These are phyloP conservation scores for Pseudocercospora ulei DNA, from an alignment of 2,329 filamentous ascomycete species.

Conservation along the genomic window DNA sequence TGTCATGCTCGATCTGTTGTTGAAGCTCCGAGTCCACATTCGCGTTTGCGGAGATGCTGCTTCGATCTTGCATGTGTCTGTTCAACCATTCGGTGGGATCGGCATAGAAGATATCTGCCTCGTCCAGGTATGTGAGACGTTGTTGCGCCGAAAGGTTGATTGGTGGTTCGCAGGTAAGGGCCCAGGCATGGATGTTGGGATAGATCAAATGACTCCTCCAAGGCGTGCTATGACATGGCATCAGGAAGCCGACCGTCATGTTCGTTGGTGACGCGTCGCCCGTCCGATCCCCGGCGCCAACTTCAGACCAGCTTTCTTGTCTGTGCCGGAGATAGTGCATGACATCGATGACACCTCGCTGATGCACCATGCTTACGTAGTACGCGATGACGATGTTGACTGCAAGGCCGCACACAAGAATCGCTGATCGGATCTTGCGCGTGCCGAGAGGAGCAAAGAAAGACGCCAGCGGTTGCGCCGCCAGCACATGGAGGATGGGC, in stretches of 20 bases:
- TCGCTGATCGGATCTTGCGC: conserved; percentile 40
- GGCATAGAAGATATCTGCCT: conserved; percentile 82
- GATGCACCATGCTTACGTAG: conserved; percentile 69
- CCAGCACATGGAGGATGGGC: conserved; percentile 72
- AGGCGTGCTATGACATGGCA: conserved; percentile 91
- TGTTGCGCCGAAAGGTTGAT: conserved; percentile 55
- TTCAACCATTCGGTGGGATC: conserved; percentile 44
- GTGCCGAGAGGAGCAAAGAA: conserved; percentile 49
- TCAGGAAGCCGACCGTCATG: conserved; percentile 65
- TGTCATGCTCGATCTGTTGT: not conserved
- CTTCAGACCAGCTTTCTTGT: conserved; percentile 24
- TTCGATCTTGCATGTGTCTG: conserved; percentile 34
- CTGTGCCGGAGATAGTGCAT: conserved; percentile 64
- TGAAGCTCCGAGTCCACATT: conserved; percentile 4
- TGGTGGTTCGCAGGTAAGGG: conserved; percentile 82
- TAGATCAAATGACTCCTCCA: conserved; percentile 84
- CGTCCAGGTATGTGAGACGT: conserved; percentile 65
- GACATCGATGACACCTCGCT: conserved; percentile 67
- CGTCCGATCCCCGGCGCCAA: conserved; percentile 3
- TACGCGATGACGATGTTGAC: conserved; percentile 61
- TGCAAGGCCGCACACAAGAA: conserved; percentile 48
- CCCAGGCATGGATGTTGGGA: conserved; percentile 65
- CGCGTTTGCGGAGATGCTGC: conserved; percentile 13
- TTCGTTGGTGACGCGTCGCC: conserved; percentile 14
- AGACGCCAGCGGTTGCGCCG: conserved; percentile 54